A percentile compares a stretch with the other conserved stretches of the same genome.
These are phyloP conservation scores for Naumovozyma baii DNA, from an alignment of 805 yeast genomes.

Conservation along the genomic window DNA sequence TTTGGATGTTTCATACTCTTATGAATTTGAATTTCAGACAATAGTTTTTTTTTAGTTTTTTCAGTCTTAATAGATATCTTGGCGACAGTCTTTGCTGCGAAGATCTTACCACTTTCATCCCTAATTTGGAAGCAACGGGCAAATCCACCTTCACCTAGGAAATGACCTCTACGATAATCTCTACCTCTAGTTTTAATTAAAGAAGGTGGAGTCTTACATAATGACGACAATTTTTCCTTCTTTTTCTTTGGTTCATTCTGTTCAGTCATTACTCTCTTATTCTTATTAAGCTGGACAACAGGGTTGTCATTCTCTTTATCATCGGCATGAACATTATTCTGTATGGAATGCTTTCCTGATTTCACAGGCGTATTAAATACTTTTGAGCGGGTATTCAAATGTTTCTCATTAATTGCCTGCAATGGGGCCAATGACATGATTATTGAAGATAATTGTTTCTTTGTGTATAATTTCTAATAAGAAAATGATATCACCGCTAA, in stretches of 20 bases:
- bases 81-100: conserved; percentile 96
- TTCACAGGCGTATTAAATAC: conserved; percentile 4
- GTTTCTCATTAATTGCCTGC: conserved; percentile 29
- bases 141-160: conserved; percentile 96
- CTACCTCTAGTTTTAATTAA: conserved; percentile 83
- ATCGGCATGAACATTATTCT: conserved; percentile 8
- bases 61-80: conserved; percentile 86
- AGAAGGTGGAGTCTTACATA: conserved; percentile 95
- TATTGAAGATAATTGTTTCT: neutral
- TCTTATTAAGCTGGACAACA: neutral
- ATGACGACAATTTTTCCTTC: conserved; percentile 79
- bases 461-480: neutral
- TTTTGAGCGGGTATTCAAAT: conserved; percentile 26
- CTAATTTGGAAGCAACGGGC: conserved; percentile 97
- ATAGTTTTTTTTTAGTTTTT: conserved; percentile 71
- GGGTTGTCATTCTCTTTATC: conserved; percentile 10
- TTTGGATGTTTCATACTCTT: conserved; percentile 79
- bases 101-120: conserved; percentile 76
- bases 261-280: conserved; percentile 3
- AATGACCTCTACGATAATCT: conserved; percentile 82
- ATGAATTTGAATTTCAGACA: conserved; percentile 93
- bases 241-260: conserved; percentile 45
- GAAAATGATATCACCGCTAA: neutral
- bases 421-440: conserved; percentile 29
- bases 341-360: conserved; percentile 11